These are phyloP conservation scores for Diaporthe velutina DNA, from an alignment of 2,329 filamentous ascomycete genomes.

Conservation along the genomic window DNA sequence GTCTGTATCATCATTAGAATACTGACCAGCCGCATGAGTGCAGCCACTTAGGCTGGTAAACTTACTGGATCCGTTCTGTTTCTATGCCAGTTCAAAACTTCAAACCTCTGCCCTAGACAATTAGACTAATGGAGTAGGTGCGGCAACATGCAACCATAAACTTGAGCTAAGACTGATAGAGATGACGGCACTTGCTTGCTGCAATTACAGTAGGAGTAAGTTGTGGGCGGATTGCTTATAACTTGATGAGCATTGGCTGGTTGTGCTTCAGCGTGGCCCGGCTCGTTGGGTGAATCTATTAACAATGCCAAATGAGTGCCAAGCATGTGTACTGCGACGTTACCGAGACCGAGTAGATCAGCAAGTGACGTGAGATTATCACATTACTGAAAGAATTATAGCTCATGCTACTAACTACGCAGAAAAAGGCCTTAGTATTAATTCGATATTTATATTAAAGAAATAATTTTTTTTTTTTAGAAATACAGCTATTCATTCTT, in stretches of 20 bases:
- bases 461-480: too few species aligned
- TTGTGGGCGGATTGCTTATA: slow-evolving; percentile 12
- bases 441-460: too few species aligned
- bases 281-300: slow-evolving; percentile 19
- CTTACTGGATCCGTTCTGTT: not conserved
- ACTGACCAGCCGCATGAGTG: not conserved
- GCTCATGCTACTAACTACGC: too few species aligned
- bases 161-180: slow-evolving; percentile 9
- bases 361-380: too few species aligned
- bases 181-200: slow-evolving; percentile 22
- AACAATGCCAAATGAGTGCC: slow-evolving; percentile 12
- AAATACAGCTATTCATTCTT: too few species aligned
- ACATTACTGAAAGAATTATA: not conserved
- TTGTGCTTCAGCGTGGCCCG: not conserved
- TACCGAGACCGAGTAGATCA: not conserved
- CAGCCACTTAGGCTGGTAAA: not conserved
- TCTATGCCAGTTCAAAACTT: not conserved
- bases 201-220: not conserved
- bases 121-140: not conserved
- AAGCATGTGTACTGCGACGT: not conserved
- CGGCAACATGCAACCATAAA: not conserved
- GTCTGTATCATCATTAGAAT: not conserved
- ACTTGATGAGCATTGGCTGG: not conserved
- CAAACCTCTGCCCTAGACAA: not conserved
- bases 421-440: not conserved